Evolutionary conservation across 2,329 filamentous ascomycete species (phyloP), one percentile per base, ranked within the genome.

Genomic region (Fusarium coicis): DNA sequence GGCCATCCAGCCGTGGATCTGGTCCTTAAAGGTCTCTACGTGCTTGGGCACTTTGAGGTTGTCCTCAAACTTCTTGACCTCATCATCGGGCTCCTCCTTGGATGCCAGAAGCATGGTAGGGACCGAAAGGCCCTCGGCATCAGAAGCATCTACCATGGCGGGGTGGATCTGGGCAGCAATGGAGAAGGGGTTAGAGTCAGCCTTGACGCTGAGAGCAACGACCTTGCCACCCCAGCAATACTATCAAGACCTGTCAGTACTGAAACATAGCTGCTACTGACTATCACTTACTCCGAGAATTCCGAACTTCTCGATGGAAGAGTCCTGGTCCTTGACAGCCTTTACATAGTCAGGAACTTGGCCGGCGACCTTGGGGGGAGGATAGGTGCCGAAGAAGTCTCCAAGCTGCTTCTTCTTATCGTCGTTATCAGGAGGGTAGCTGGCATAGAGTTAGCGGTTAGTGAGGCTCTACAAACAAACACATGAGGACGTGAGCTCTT

Each of bases 1-100:
- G 3, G 89, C 90, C 92, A 93, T 93, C 91, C 91, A 93, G 49
- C 92, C 92, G 81, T 93, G 92, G 78, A 91, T 87, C 85, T 92
- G 91, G 76, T 90, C 90, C 30, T 77, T 76, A 77, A 92, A 93
- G n/a, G 80, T 90, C 84, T 93, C 91, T 59, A 92, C 87, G 70
- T 90, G 86, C 77, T 90, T 89, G 65, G 87, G 81, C 5, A 83
- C 87, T 34, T 81, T 83, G 57, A 93, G 84, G 15, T 83, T 83
- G n/a, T 83, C 80, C 78, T 88, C 85, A 70, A 89, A 90, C 78
- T 88, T 84, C 79, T 88, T 83, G 44, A 91, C 87, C 43, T 85
- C 85, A 7, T 88, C 87, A 1, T 80, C 83, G 7, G 84, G 79
- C 84, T 93, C 90, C 73, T 93, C 92, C 77, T 87, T 87, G 39